These are phyloP conservation scores for Ustilago shanxiensis DNA, from an alignment of 1,284 basidiomycete species.

Conservation along the genomic window DNA sequence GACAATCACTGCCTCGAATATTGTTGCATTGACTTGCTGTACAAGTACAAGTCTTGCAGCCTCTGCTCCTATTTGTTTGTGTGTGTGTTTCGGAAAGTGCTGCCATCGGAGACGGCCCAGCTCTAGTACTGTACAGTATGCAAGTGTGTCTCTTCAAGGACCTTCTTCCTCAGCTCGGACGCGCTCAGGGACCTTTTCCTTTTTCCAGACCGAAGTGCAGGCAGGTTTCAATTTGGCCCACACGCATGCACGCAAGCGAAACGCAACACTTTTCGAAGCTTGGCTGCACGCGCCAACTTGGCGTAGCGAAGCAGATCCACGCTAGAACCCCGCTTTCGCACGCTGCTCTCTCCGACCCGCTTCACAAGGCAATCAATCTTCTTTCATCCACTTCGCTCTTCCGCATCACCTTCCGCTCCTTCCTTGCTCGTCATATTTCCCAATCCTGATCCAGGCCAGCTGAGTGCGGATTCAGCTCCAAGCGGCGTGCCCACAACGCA, in stretches of 20 bases:
- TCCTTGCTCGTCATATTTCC: neutral
- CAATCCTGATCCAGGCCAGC: neutral
- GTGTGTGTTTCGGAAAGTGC: neutral
- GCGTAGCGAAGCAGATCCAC: slow-evolving; percentile 11
- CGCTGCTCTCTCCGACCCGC: slow-evolving; percentile 3
- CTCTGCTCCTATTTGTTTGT: neutral
- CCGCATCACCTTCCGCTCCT: neutral
- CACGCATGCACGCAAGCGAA: slow-evolving; percentile 15
- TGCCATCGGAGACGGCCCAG: neutral
- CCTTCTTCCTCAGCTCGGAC: slow-evolving; percentile 1
- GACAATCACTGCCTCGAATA: neutral
- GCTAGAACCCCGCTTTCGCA: slow-evolving; percentile 4
- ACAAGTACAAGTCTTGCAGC: neutral
- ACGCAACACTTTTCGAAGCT: neutral
- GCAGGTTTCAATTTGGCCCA: slow-evolving; percentile 3
- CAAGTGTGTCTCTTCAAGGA: neutral
- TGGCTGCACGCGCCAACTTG: slow-evolving; percentile 1
- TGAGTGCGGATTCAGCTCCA: neutral
- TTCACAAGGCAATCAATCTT: neutral
- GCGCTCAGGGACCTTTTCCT: slow-evolving; percentile 4
- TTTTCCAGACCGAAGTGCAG: slow-evolving; percentile 10
- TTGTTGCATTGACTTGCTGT: neutral
- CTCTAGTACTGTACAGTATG: too few relatives aligned
- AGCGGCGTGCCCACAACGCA: neutral
- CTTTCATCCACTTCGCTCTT: neutral